A percentile compares a stretch with the other conserved stretches of the same genome.
Evolutionary conservation across 768 basidiomycete species (phyloP).

Genomic region (Pleurotus tuber-regium): DNA sequence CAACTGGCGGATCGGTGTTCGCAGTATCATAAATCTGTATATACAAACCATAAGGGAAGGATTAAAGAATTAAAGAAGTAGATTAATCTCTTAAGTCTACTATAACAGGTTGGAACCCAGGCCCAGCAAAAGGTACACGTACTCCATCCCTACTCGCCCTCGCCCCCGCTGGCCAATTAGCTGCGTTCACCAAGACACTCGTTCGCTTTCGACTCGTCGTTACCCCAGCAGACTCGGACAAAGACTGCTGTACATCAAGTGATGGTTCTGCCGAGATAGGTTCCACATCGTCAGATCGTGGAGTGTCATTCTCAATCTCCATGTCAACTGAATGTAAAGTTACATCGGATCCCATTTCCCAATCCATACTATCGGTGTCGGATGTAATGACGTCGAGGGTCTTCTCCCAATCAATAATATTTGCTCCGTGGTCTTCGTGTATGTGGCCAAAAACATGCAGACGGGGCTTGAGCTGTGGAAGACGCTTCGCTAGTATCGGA

Average conservation of each 20-base stretch:
- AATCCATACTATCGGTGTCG: constrained; percentile 2
- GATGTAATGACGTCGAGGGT: constrained; percentile 1
- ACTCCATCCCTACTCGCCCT: constrained; percentile 19
- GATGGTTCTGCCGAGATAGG: too few relatives aligned
- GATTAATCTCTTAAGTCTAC: constrained; percentile 38
- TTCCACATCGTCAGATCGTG: too few relatives aligned
- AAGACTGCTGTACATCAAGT: too few relatives aligned
- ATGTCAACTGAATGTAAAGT: constrained; percentile 9
- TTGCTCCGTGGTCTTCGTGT: constrained; percentile 57
- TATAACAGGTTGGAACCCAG: constrained; percentile 40
- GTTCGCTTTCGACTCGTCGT: too few relatives aligned
- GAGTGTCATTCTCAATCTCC: constrained; percentile 2
- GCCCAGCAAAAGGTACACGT: constrained; percentile 32
- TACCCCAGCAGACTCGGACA: too few relatives aligned
- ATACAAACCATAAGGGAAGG: too few relatives aligned
- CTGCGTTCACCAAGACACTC: constrained; percentile 46
- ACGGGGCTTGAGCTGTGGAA: constrained; percentile 38
- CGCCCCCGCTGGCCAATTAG: constrained; percentile 34
- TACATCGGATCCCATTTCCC: constrained; percentile 10
- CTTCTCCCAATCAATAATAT: constrained; percentile 35
- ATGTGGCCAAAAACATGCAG: constrained; percentile 65
- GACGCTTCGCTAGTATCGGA: constrained; percentile 35
- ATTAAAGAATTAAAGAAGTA: too few relatives aligned
- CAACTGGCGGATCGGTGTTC: too few relatives aligned
- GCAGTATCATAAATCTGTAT: too few relatives aligned